These are phyloP conservation scores for Alternaria brassicicola DNA, from an alignment of 2,329 filamentous ascomycete genomes.

Conservation along the genomic window DNA sequence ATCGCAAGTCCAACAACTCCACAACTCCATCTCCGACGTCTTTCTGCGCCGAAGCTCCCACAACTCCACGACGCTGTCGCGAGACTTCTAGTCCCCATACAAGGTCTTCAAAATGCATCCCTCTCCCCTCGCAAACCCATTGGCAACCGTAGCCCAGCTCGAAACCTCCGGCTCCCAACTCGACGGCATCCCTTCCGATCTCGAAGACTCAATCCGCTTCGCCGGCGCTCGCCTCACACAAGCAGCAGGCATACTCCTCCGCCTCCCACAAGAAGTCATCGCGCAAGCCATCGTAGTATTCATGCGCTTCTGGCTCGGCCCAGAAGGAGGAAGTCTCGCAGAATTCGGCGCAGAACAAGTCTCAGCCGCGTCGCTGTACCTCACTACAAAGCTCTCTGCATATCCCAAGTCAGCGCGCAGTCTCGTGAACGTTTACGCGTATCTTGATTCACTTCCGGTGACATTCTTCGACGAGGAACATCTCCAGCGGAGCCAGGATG, in stretches of 20 bases:
- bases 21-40: constrained; percentile 12
- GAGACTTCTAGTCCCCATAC: background rate
- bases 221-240: constrained; percentile 76
- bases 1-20: constrained; percentile 2
- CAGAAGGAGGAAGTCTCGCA: constrained; percentile 56
- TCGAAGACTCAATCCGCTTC: constrained; percentile 75
- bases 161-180: constrained; percentile 61
- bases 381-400: constrained; percentile 81
- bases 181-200: constrained; percentile 66
- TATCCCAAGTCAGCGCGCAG: constrained; percentile 78
- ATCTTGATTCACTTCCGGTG: constrained; percentile 70
- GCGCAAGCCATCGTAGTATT: constrained; percentile 84
- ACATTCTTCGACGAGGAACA: constrained; percentile 56
- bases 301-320: constrained; percentile 77
- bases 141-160: constrained; percentile 75
- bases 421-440: constrained; percentile 82
- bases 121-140: constrained; percentile 66
- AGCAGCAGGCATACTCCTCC: constrained; percentile 78
- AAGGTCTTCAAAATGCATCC: constrained; percentile 30
- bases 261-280: constrained; percentile 83
- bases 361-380: constrained; percentile 80
- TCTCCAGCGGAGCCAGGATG: constrained; percentile 25
- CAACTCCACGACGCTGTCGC: background rate
- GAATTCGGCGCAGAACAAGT: constrained; percentile 69
- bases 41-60: background rate